These are phyloP conservation scores for Eucalyptus sp. DNA, from an alignment of 345 rosid genomes.

Conservation along the genomic window DNA sequence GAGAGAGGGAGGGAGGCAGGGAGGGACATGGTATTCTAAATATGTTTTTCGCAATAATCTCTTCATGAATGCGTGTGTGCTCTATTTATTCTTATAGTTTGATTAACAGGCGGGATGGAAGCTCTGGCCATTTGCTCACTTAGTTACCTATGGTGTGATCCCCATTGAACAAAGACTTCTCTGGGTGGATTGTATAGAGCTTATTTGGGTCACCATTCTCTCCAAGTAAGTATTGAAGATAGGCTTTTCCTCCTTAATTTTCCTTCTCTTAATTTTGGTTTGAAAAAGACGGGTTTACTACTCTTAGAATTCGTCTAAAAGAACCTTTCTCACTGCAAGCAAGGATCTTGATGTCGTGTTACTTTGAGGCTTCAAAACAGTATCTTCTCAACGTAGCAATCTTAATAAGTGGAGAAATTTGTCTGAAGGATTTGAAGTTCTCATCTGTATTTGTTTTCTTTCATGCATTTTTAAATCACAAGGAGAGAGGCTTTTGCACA, in stretches of 20 bases:
- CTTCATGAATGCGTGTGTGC: neutral
- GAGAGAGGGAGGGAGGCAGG: neutral
- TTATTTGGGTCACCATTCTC: slow-evolving; percentile 88
- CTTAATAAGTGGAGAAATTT: neutral
- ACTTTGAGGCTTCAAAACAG: neutral
- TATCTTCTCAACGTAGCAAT: neutral
- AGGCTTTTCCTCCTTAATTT: neutral
- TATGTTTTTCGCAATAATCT: neutral
- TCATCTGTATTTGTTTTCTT: neutral
- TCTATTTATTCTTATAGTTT: neutral
- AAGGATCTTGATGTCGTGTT: neutral
- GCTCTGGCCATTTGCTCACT: slow-evolving; percentile 93
- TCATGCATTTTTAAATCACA: neutral
- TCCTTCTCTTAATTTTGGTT: neutral
- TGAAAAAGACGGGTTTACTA: neutral
- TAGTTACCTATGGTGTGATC: slow-evolving; percentile 69
- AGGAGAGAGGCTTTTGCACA: neutral
- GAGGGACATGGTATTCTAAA: neutral
- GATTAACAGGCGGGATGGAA: slow-evolving; percentile 82
- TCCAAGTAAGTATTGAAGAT: slow-evolving; percentile 46
- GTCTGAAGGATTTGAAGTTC: neutral
- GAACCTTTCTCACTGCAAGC: neutral
- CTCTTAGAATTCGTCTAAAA: neutral
- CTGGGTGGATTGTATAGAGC: slow-evolving; percentile 94
- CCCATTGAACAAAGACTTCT: slow-evolving; percentile 90